These are phyloP conservation scores for Saposhnikovia divaricata DNA, from an alignment of 129 eudicot genomes.

Conservation along the genomic window DNA sequence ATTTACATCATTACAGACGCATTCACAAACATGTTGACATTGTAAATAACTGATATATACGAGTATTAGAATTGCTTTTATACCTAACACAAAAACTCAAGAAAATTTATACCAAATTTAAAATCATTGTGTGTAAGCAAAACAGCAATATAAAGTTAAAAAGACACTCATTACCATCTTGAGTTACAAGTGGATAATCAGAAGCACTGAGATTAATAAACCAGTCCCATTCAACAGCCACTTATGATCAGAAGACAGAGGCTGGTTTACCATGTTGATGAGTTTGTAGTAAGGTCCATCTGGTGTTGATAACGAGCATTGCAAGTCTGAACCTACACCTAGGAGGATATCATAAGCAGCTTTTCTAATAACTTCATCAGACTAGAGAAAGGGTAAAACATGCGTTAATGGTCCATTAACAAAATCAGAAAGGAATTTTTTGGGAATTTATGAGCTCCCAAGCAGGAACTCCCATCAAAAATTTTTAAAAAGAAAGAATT, in stretches of 20 bases:
- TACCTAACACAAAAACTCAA: no score
- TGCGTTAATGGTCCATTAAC: neutral
- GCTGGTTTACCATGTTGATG: conserved; percentile 60
- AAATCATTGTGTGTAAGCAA: no score
- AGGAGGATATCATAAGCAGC: conserved; percentile 73
- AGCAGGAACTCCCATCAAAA: neutral
- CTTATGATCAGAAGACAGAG: neutral
- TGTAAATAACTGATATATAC: no score
- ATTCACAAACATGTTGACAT: no score
- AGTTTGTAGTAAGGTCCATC: conserved; percentile 60
- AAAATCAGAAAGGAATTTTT: neutral
- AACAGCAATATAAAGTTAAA: no score
- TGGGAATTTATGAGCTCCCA: neutral
- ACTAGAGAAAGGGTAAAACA: conserved; percentile 30
- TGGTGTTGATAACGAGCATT: conserved; percentile 33
- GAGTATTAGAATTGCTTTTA: no score
- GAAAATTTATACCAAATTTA: no score
- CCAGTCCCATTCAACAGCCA: no score
- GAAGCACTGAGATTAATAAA: no score
- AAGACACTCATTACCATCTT: no score
- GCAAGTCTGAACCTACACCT: conserved; percentile 55
- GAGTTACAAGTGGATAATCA: no score
- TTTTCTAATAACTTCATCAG: conserved; percentile 75
- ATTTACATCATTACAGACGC: no score
- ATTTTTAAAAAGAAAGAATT: neutral